Evolutionary conservation across 2,329 filamentous ascomycete species (phyloP).

Genomic region (Trichophyton schoenleinii): DNA sequence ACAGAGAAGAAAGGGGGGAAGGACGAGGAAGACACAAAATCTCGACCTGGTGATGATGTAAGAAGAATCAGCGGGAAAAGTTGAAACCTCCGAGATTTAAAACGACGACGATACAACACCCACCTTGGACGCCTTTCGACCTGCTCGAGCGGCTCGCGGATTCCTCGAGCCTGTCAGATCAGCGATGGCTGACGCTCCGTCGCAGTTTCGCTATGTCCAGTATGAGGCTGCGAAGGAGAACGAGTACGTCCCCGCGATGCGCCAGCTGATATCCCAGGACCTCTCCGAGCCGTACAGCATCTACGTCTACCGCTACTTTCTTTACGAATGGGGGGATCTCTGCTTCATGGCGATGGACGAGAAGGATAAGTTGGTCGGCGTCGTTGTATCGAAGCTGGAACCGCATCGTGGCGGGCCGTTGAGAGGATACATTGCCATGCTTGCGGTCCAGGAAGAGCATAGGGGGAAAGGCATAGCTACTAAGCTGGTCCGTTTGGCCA

Average conservation of each 20-base stretch:
- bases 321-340: conserved; percentile 96
- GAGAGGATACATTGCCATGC: conserved; percentile 95
- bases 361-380: conserved; percentile 54
- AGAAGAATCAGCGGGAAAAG: background rate
- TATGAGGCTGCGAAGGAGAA: conserved; percentile 50
- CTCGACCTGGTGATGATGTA: conserved; percentile 3
- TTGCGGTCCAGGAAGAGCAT: conserved; percentile 71
- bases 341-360: conserved; percentile 68
- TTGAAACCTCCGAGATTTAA: background rate
- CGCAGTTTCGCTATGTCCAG: conserved; percentile 41
- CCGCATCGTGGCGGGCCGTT: conserved; percentile 73
- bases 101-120: background rate
- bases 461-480: conserved; percentile 81
- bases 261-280: conserved; percentile 86
- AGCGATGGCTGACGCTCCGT: conserved; percentile 4
- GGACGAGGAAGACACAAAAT: background rate
- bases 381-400: conserved; percentile 91
- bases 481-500: conserved; percentile 72
- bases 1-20: background rate
- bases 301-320: conserved; percentile 95
- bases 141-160: background rate
- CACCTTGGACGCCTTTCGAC: background rate
- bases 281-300: conserved; percentile 98
- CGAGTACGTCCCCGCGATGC: conserved; percentile 68
- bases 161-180: background rate